Conservation (phyloP, 1,284 basidiomycete genomes). For the Cryptococcus sp. region DNA sequence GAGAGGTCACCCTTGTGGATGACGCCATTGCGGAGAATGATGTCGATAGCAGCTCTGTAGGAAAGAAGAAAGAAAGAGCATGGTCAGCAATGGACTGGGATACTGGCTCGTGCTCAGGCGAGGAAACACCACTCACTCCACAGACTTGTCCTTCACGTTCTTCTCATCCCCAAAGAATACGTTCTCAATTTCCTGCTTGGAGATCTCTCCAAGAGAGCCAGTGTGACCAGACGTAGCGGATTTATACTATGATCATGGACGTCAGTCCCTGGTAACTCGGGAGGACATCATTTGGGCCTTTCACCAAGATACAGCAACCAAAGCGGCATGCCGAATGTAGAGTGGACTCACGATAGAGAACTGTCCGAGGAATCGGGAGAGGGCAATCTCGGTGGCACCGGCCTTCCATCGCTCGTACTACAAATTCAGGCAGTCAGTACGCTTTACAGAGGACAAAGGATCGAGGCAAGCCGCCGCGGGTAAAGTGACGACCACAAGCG, state of each 20-base stretch:
- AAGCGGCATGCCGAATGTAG: not conserved
- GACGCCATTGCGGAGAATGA: conserved; percentile 44
- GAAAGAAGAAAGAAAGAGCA: not conserved
- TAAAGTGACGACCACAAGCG: not conserved
- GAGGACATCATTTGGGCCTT: not conserved
- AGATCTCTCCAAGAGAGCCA: conserved; percentile 39
- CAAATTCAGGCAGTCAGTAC: not conserved
- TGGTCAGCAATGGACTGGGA: not conserved
- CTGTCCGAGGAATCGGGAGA: conserved; percentile 43
- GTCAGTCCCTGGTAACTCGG: conserved; percentile 1
- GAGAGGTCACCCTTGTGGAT: conserved; percentile 30
- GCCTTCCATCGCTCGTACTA: conserved; percentile 44
- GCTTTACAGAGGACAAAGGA: not conserved
- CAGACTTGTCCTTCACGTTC: conserved; percentile 45
- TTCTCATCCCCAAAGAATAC: conserved; percentile 45
- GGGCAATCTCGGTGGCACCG: conserved; percentile 43
- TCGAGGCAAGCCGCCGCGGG: not conserved
- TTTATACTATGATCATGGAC: conserved; percentile 28
- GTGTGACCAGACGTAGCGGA: conserved; percentile 42
- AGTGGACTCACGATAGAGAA: conserved; percentile 40
- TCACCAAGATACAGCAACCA: not conserved
- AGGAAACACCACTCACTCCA: conserved; percentile 36
- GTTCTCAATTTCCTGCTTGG: conserved; percentile 45
- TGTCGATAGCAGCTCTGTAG: conserved; percentile 40
- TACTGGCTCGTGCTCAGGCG: not conserved